Evolutionary conservation across 768 basidiomycete species (phyloP).

Genomic region (Mrakia hoshinonis): DNA sequence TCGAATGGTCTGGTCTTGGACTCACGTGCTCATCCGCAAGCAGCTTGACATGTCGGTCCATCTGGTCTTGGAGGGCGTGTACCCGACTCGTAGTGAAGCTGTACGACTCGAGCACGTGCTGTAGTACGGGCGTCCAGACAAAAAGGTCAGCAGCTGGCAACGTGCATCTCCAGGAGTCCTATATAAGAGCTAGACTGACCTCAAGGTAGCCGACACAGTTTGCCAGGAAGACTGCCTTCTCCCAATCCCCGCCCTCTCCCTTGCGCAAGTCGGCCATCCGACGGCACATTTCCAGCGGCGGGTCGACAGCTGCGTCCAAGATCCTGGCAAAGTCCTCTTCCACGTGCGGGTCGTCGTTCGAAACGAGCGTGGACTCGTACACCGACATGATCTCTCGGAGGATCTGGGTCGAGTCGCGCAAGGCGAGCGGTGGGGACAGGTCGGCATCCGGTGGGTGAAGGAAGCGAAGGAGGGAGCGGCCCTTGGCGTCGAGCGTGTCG

Average conservation of each 20-base stretch:
- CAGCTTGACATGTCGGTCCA: constrained; percentile 55
- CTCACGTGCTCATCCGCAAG: constrained; percentile 77
- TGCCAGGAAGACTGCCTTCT: constrained; percentile 69
- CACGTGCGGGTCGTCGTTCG: constrained; percentile 43
- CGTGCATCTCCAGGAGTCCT: background rate
- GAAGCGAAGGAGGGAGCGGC: constrained; percentile 51
- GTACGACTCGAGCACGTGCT: constrained; percentile 39
- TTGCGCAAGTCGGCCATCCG: constrained; percentile 50
- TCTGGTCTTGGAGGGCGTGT: constrained; percentile 50
- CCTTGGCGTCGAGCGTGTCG: constrained; percentile 76
- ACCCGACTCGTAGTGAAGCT: constrained; percentile 43
- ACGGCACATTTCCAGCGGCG: constrained; percentile 66
- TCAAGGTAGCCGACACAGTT: constrained; percentile 78
- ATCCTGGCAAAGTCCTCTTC: constrained; percentile 58
- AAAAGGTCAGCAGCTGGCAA: background rate
- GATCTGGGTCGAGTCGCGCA: constrained; percentile 74
- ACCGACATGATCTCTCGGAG: constrained; percentile 82
- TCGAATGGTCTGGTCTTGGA: background rate
- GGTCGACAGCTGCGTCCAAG: constrained; percentile 75
- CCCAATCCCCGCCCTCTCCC: constrained; percentile 61
- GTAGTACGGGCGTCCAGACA: background rate
- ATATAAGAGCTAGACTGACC: constrained; percentile 45
- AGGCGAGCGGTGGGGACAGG: constrained; percentile 61
- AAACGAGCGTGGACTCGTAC: constrained; percentile 75
- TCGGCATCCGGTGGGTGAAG: constrained; percentile 53